These are phyloP conservation scores for Myxozyma udenii DNA, from an alignment of 805 yeast species.

Conservation along the genomic window DNA sequence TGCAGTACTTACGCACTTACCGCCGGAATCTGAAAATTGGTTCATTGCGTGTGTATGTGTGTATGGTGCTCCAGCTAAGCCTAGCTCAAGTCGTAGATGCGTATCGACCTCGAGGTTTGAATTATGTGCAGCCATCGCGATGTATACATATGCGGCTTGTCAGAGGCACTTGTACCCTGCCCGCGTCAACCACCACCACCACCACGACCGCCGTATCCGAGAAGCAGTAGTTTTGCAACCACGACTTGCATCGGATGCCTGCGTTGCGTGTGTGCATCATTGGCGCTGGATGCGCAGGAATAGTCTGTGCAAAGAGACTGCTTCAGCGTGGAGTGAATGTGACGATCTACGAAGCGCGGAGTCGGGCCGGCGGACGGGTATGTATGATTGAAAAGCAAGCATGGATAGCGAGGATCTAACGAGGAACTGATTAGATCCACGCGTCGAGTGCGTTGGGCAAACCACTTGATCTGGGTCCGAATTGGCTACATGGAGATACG, in stretches of 20 bases:
- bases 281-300: constrained; percentile 40
- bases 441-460: constrained; percentile 12
- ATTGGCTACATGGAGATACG: constrained; percentile 32
- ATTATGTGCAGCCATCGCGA: too few relatives aligned
- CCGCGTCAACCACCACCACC: too few relatives aligned
- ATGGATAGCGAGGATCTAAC: neutral
- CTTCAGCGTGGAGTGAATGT: constrained; percentile 28
- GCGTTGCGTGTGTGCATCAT: constrained; percentile 31
- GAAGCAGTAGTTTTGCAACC: too few relatives aligned
- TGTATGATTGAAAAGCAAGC: neutral
- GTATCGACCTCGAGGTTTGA: too few relatives aligned
- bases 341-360: constrained; percentile 36
- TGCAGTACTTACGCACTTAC: too few relatives aligned
- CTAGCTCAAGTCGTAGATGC: too few relatives aligned
- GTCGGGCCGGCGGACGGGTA: constrained; percentile 36
- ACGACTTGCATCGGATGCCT: too few relatives aligned
- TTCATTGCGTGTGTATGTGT: constrained; percentile 23
- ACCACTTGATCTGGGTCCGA: constrained; percentile 31
- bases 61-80: neutral
- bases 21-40: constrained; percentile 36
- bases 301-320: constrained; percentile 36
- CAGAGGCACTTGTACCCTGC: too few relatives aligned
- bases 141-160: too few relatives aligned
- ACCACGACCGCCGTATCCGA: too few relatives aligned
- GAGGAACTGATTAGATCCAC: neutral